Base-by-base conservation (phyloP, 169 alveolate genomes). In the Fabrea salina region DNA sequence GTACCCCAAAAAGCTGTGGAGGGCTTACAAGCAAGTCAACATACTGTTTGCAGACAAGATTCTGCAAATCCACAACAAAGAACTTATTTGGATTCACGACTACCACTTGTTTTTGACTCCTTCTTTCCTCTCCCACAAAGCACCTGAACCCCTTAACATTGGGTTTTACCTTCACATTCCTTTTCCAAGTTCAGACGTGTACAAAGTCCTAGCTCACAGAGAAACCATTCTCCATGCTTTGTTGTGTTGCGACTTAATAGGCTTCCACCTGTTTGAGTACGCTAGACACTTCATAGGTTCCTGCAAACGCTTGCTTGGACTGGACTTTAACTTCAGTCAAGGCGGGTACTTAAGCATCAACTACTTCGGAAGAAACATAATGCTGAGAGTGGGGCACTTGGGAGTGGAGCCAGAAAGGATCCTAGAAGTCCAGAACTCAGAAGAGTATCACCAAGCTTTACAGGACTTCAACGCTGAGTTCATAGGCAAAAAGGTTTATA, bases 151-250 rank as follows among this genome's bases (percentile, higher is more conserved):
- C 32, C 87, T 96, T 0, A 91, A 92, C 58, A 91, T 97, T 41
- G 99, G 98, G 19, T 64, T 96, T 67, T 97, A 94, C 83, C 85
- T 97, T 78, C 99, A 97, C 86, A 91, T 96, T 25, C 98, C 98
- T 43, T 96, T 97, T 81, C 99, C 99, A 11, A 89, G 98, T 1
- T 79, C 83, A 76, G 98, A 94, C 56, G 80, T 96, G n/a, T 96
- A 90, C 76, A 82, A 94, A 57, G 89, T 94, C 50, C 86, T 95
- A 47, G 96, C 98, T 1, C 95, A 89, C 74, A 81, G 98, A 53
- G 97, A 92, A 57, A 97, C 95, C 61, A 77, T 97, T 5, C 72
- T 97, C 8, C 88, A 97, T 49, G 91, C 98, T 47, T 82, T 96
- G 89, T 87, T 97, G 37, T 84, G 94, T 76, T 97, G 99, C 70